Base-by-base conservation (phyloP, 495 filamentous ascomycete species). In the Hypomontagnella submonticulosa region DNA sequence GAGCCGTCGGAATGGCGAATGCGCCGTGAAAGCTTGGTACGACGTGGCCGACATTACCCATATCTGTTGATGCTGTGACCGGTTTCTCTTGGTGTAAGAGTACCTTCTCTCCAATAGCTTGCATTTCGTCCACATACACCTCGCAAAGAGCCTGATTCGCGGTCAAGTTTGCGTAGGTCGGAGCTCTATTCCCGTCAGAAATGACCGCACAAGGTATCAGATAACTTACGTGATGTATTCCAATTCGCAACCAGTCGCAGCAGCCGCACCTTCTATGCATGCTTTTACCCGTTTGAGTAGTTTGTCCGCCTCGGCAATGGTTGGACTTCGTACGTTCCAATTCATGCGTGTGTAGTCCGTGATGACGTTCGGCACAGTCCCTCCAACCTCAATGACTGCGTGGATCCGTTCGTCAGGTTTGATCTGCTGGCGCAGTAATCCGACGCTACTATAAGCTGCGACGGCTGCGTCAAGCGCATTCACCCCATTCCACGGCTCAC, bases 401-500 rank as follows among this genome's bases (percentile, higher is more conserved):
- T 84, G 81, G 15, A 83, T 73, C 36, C 76, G 75, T 54, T 84
- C 74, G 12, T 73, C 64, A 0, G 79, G 79, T 9, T 73, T 36
- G 19, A 85, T 85, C 70, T 90, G 88, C 62, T 90, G 87, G 4
- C 88, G 82, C 4, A 90, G 73, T 32, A 89, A 81, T 15, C 83
- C 79, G 33, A 90, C 74, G 56, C 80, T 84, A 68, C 87, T 88
- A 69, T 90, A 90, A 3, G 85, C 82, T 0, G 82, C 74, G 11
- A 87, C 82, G 7, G 87, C 73, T 4, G 87, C 87, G 68, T 89
- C 87, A 4, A 89, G 80, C 0, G 87, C 87, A 65, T 90, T 90
- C 61, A 88, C 75, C 4, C 85, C 85, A 10, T 86, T 81, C 86
- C 87, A 89, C 0, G 88, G 89, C 38, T 85, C 84, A 27, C 83